Percentiles rank a stretch among this genome's conserved stretches.
Evolutionary conservation across 495 filamentous ascomycete species (phyloP).

Genomic region (Hapsidospora chrysogenum): DNA sequence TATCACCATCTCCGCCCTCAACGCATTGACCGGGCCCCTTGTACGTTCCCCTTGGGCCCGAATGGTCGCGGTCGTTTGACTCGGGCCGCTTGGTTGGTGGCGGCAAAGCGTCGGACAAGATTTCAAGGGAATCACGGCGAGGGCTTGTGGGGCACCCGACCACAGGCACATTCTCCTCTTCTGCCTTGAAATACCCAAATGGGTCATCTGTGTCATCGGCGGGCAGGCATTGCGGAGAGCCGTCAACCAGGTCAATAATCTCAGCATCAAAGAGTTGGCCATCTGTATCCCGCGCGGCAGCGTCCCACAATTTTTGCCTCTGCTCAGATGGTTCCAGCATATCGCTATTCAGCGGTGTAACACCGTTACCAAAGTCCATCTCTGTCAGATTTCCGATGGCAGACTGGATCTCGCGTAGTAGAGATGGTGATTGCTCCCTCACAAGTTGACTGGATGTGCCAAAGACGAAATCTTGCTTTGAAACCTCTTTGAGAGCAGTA

Average conservation of each 20-base stretch:
- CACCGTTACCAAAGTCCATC: slow-evolving; percentile 18
- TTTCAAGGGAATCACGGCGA: not conserved
- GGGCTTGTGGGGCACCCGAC: not conserved
- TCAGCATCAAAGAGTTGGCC: slow-evolving; percentile 44
- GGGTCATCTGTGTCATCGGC: slow-evolving; percentile 2
- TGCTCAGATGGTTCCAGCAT: slow-evolving; percentile 2
- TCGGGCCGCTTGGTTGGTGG: too few species aligned
- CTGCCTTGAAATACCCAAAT: not conserved
- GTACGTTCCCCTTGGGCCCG: too few species aligned
- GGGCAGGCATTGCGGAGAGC: slow-evolving; percentile 12
- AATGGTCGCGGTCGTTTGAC: too few species aligned
- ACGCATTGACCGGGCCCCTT: too few species aligned
- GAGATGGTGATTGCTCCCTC: slow-evolving; percentile 52
- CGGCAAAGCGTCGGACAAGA: not conserved
- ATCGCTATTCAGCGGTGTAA: slow-evolving; percentile 13
- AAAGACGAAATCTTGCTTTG: slow-evolving; percentile 70
- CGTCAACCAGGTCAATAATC: slow-evolving; percentile 35
- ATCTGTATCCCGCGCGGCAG: slow-evolving; percentile 43
- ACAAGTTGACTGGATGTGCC: slow-evolving; percentile 86
- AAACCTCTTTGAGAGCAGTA: slow-evolving; percentile 48
- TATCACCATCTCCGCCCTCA: too few species aligned
- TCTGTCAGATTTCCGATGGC: slow-evolving; percentile 48
- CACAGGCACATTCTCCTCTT: not conserved
- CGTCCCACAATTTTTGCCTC: slow-evolving; percentile 41
- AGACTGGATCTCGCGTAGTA: slow-evolving; percentile 49